Evolutionary conservation across 495 filamentous ascomycete species (phyloP), one percentile per base, ranked within the genome.

Genomic region (Aspergillus kassunensis): DNA sequence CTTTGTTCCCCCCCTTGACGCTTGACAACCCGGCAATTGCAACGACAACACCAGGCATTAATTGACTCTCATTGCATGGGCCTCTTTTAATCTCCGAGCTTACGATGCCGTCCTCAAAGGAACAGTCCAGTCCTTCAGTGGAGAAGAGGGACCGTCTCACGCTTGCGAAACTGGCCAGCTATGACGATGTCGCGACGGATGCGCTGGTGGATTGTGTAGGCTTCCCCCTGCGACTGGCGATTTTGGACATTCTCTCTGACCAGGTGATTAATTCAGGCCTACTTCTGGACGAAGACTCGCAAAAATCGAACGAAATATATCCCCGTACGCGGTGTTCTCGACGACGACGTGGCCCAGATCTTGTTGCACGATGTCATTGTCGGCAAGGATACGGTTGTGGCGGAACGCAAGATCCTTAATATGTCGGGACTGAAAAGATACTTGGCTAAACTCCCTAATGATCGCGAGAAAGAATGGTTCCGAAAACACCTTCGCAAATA

Each of bases 121-220:
- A 65, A 59, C 62, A 72, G 61, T 61, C 67, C 8, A 69, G 58
- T 29, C 60, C 72, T 4, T 66, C 76, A 18, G 58, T 58, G 13
- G 69, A 80, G 34, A 80, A 84, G 63, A 86, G 80, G 69, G 81
- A 87, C 54, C 84, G 82, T 59, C 74, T 97, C 55, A 96, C 90
- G 11, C 74, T 97, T 50, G 81, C 81, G 33, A 91, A 96, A 72
- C 74, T 99, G 52, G 84, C 89, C 23, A 86, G 86, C 49, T 97
- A 97, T 74, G 93, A 99, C 71, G 93, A 99, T 66, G 83, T 99
- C 58, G 79, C 96, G 56, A 97, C 93, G 0, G 95, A 99, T 83
- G 86, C 88, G 51, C 85, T 99, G 29, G 83, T 99, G 35, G 93
- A 99, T 71, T 88, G 89, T 69, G 93, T 97, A 78, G 65, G 89